Conservation (phyloP, 2,329 filamentous ascomycete species). For the Phaeosphaeria sp. region DNA sequence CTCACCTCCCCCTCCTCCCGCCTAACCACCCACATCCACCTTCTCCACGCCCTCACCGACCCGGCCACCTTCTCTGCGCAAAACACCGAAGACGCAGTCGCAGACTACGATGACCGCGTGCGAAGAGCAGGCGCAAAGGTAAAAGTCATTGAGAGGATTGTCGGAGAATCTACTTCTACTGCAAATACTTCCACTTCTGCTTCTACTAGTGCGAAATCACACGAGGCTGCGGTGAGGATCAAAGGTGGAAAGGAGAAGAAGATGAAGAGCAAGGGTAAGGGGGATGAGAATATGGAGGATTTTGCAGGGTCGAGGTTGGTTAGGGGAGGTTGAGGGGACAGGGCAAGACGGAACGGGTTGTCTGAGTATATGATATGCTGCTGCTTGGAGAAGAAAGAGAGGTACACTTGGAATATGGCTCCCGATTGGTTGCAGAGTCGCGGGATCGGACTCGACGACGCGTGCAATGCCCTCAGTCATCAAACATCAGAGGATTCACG, state of each 20-base stretch:
- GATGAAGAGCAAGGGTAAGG: constrained; percentile 19
- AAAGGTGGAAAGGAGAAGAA: constrained; percentile 18
- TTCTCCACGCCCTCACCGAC: constrained; percentile 79
- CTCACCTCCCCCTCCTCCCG: constrained; percentile 64
- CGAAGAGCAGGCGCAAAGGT: constrained; percentile 84
- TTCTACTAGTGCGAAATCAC: constrained; percentile 3
- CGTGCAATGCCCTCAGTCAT: too few relatives aligned
- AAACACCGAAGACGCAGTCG: constrained; percentile 88
- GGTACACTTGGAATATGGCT: too few relatives aligned
- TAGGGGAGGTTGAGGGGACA: too few relatives aligned
- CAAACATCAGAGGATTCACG: too few relatives aligned
- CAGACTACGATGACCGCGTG: constrained; percentile 87
- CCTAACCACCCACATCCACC: constrained; percentile 76
- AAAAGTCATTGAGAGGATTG: constrained; percentile 81
- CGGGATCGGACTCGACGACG: too few relatives aligned
- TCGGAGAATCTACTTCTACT: constrained; percentile 49
- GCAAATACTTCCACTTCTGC: background rate
- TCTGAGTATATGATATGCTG: too few relatives aligned
- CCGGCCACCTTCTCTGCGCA: constrained; percentile 76
- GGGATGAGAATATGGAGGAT: constrained; percentile 44
- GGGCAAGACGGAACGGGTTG: too few relatives aligned
- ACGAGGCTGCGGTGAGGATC: background rate
- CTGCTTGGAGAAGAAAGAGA: background rate
- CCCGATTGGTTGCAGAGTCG: too few relatives aligned
- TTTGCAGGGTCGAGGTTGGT: constrained; percentile 39